Evolutionary conservation across 352 stramenopile species (phyloP), one percentile per base, ranked within the genome.

Genomic region (Pythium periplocum): DNA sequence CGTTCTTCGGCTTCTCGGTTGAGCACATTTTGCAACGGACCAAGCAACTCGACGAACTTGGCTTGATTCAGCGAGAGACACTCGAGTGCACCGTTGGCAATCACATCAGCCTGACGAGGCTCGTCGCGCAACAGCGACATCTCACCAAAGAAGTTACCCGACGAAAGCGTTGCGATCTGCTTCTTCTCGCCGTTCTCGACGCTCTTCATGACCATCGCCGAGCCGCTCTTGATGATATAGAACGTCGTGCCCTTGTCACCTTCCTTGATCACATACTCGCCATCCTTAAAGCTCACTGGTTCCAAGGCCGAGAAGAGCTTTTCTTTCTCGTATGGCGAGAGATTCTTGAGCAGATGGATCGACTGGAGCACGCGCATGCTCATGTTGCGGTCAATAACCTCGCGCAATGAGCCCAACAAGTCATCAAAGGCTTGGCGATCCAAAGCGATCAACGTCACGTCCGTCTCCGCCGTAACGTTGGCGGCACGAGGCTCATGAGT

Each of bases 341-440:
- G 57, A n/a, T 80, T 62, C 53, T 92, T 89, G 43, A 92, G 55
- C 51, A 92, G 64, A 31, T 75, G 77, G 45, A 90, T 85, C 26
- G 75, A 76, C 50, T 86, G 77, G n/a, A 90, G 62, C 48, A 90
- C 77, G 8, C 79, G 74, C 59, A 90, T 84, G 51, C 73, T 85
- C 70, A 87, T 80, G 58, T 97, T 97, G 60, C 83, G 70, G 36
- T 97, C 78, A 35, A 98, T 83, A 6, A 98, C 74, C 53, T 90
- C 86, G n/a, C 93, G 69, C 30, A 98, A 66, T 54, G 92, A 86
- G 30, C 95, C 95, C 17, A 98, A 66, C 40, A 96, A 87, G 43
- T 91, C 76, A 57, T 97, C 82, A 58, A 98, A 98, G 8, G 96
- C 91, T 54, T 98, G 87, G 36, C 90, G 82, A 61, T 96, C 89